phyloP scores from a whole-genome alignment of 345 rosid species.

The Boechera stricta region DNA sequence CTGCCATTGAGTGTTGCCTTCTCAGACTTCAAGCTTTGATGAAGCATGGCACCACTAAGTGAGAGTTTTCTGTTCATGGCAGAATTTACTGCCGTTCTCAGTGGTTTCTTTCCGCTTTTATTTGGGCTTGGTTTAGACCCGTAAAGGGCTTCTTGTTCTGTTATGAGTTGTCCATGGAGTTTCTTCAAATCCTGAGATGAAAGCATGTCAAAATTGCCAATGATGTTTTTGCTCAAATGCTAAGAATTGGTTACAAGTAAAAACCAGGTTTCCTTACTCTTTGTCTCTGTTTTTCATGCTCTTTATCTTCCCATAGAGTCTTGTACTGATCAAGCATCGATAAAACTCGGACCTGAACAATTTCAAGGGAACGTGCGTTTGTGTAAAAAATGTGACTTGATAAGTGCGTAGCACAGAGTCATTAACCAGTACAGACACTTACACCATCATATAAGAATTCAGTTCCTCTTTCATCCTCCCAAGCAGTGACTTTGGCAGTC shows the following conservation, averaged over 20 bases:
- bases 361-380: background rate
- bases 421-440: constrained; percentile 46
- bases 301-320: constrained; percentile 60
- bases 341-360: constrained; percentile 57
- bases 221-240: background rate
- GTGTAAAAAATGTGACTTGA: constrained; percentile 1
- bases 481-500: constrained; percentile 55
- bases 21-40: constrained; percentile 55
- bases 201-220: constrained; percentile 10
- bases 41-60: constrained; percentile 68
- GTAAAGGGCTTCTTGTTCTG: constrained; percentile 64
- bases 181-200: constrained; percentile 65
- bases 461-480: constrained; percentile 74
- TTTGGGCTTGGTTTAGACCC: constrained; percentile 74
- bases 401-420: background rate
- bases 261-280: constrained; percentile 50
- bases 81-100: constrained; percentile 48
- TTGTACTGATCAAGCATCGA: constrained; percentile 67
- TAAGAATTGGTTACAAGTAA: background rate
- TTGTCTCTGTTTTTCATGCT: constrained; percentile 61
- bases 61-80: constrained; percentile 61
- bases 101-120: constrained; percentile 58
- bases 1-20: constrained; percentile 47
- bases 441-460: constrained; percentile 80
- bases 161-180: constrained; percentile 62